Base-by-base conservation (phyloP, 2,329 filamentous ascomycete species). In the Curvularia spicifera region DNA sequence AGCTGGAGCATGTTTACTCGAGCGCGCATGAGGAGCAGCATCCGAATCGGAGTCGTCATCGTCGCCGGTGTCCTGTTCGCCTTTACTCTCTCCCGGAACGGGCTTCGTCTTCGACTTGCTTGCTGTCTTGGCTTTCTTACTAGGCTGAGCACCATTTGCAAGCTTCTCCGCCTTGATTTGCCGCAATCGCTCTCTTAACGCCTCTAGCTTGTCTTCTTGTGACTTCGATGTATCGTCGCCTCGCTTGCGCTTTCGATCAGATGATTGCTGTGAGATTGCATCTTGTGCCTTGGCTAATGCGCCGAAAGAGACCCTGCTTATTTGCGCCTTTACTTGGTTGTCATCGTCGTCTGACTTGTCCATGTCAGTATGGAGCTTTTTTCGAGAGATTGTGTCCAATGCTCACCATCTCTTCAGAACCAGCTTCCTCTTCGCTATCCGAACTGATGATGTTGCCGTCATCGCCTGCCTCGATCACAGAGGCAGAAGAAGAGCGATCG, bases 201-300 rank as follows among this genome's bases (percentile, higher is more conserved):
- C 78, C 57, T 79, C 76, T 7, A 83, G 67, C 61, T 83, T 83
- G 50, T 79, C 77, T 24, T 81, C 80, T 54, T 81, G 77, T 31
- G 78, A 74, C 18, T 67, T 73, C 0, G 72, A 71, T 13, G 77
- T 72, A 12, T 76, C 72, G 13, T 75, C 69, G 18, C 74, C 76
- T 47, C 79, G 74, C 65, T 81, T 82, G 52, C 76, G 78, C 74
- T 79, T 80, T 61, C 73, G 69, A 51, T 59, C 71, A 1, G 65
- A 51, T 10, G 67, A 65, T 52, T 57, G 76, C 44, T 67, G 77
- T 78, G 77, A 65, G 31, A 96, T 78, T 0, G 87, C 85, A 39
- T 88, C 88, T 79, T 96, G 91, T 1, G 93, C 93, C 81, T 91
- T 91, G 64, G 91, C 91, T 40, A 97, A 82, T n/a, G 91, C 91